Evolutionary conservation across 2,329 filamentous ascomycete species (phyloP), one percentile per base, ranked within the genome.

Genomic region (Colletotrichum karsti): DNA sequence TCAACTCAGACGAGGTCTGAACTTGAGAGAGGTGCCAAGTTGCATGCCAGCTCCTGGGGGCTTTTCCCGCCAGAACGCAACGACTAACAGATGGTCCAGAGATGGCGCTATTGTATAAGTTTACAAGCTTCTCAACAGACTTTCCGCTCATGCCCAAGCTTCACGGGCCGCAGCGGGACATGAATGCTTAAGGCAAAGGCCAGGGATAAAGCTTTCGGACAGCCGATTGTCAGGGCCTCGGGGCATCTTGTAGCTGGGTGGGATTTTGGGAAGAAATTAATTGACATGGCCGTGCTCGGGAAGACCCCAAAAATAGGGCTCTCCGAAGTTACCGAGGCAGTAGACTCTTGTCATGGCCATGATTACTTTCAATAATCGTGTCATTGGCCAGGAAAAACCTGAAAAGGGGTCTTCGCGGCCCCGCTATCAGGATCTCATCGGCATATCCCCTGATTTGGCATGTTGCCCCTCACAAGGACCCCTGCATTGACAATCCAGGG

Each of bases 281-380:
- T 15, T 10, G 22, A 8, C 15, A 33, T 18, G 22, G 37, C 18
- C 37, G 22, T 50, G 41, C 35, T 35, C 51, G 59, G 63, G 42
- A 28, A 24, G 10, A 10, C 7, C n/a, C 58, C 58, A 15, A 22
- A 41, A 48, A 50, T 53, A 50, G 58, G 30, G 15, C 8, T n/a
- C 20, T 24, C 64, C 64, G 60, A 58, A 41, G 53, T 53, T 57
- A 64, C 37, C 44, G 59, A 54, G 64, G 53, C n/a, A n/a, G n/a
- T n/a, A n/a, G n/a, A n/a, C 24, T 48, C 33, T 20, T 20, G 13
- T n/a, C 35, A 53, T 20, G 20, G 35, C 10, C 22, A 46, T 58
- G 53, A 63, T 63, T 51, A 64, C 64, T 58, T 67, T 63, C 37
- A 18, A 54, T 44, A 22, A 22, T 24, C 5, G 22, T 6, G 3